phyloP scores from a whole-genome alignment of 192 early-diverging fungal species.

The Lobosporangium transversale region DNA sequence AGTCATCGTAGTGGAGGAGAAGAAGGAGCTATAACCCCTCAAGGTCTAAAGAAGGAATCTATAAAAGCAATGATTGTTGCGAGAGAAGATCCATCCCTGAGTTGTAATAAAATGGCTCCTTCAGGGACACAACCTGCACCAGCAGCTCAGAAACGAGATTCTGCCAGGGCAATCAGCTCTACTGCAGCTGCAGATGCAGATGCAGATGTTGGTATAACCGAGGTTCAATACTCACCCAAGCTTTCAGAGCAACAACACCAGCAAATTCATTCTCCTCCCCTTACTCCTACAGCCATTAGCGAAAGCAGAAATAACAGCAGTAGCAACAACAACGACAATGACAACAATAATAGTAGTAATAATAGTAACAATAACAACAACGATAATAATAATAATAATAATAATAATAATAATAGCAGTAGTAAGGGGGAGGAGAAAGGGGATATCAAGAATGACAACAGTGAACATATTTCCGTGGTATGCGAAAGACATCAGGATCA shows the following conservation, averaged over 20 bases:
- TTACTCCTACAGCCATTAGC: not conserved
- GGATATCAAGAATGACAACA: too few species aligned
- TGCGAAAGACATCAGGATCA: too few species aligned
- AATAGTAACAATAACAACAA: not conserved
- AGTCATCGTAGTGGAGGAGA: too few species aligned
- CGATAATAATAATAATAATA: too few species aligned
- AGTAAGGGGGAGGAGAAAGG: too few species aligned
- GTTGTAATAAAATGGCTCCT: conserved; percentile 42
- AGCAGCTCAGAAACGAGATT: conserved; percentile 19
- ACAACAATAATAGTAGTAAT: not conserved
- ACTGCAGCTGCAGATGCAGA: conserved; percentile 2
- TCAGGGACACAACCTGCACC: conserved; percentile 25
- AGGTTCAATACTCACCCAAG: conserved; percentile 15
- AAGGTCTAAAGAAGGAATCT: not conserved
- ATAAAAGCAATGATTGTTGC: conserved; percentile 52
- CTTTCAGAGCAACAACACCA: conserved; percentile 4
- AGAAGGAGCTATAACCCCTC: not conserved
- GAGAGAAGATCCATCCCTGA: conserved; percentile 38
- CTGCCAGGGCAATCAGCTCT: too few species aligned
- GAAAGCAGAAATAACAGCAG: not conserved
- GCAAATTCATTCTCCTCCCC: not conserved
- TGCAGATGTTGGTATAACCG: conserved; percentile 45
- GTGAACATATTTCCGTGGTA: too few species aligned
- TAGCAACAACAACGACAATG: not conserved
- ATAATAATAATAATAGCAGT: too few species aligned